phyloP scores from a whole-genome alignment of 257 asterid species.

The Echites panduratus region DNA sequence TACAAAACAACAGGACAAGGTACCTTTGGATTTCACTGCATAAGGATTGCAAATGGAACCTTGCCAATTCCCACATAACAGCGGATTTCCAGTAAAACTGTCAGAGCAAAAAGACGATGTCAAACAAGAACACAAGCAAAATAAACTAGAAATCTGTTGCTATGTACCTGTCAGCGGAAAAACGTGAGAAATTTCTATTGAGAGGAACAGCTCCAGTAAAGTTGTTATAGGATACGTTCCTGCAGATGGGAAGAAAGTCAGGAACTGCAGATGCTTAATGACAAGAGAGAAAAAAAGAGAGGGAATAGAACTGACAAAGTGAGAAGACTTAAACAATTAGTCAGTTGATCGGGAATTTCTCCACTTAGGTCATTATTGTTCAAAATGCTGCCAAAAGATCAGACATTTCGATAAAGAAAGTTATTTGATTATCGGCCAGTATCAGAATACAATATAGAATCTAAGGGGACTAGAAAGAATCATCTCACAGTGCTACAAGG shows the following conservation, averaged over 20 bases:
- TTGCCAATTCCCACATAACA: conserved; percentile 82
- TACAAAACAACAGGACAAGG: background rate
- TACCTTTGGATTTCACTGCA: conserved; percentile 62
- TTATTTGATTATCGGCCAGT: background rate
- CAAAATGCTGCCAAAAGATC: conserved; percentile 50
- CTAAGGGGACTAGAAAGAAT: background rate
- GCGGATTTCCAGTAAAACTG: conserved; percentile 81
- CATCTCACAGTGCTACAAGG: conserved; percentile 62
- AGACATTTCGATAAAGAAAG: background rate
- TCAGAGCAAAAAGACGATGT: background rate
- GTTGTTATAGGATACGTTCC: conserved; percentile 86
- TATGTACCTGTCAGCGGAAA: conserved; percentile 72
- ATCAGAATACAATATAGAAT: background rate
- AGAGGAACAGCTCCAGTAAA: conserved; percentile 68
- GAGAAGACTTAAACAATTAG: conserved; percentile 77
- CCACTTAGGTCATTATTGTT: conserved; percentile 66
- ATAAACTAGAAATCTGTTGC: background rate
- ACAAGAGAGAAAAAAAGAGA: background rate
- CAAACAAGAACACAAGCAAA: background rate
- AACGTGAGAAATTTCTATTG: conserved; percentile 71
- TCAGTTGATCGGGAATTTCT: conserved; percentile 67
- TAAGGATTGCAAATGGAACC: conserved; percentile 77
- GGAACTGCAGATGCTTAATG: conserved; percentile 2
- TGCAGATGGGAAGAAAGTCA: conserved; percentile 21
- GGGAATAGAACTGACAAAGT: conserved; percentile 51